Evolutionary conservation across 495 filamentous ascomycete genomes (phyloP).

Genomic region (Chaetomidium leptoderma): DNA sequence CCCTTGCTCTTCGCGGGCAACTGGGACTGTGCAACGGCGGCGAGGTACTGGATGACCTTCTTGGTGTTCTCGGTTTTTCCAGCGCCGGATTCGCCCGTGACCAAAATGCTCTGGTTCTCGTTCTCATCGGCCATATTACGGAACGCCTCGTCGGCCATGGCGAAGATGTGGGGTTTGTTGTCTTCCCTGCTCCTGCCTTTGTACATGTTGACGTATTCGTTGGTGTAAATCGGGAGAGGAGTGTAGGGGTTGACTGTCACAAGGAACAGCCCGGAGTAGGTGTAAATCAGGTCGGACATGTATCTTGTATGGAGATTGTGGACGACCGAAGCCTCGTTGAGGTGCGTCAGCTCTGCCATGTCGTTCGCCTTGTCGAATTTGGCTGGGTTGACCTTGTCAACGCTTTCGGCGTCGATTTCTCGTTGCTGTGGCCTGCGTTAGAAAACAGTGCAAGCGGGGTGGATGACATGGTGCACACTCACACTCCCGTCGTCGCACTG

Average conservation of each 20-base stretch:
- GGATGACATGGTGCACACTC: slow-evolving; percentile 33
- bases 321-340: slow-evolving; percentile 97
- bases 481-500: slow-evolving; percentile 94
- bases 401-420: slow-evolving; percentile 73
- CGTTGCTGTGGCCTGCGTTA: slow-evolving; percentile 62
- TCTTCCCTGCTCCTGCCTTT: slow-evolving; percentile 85
- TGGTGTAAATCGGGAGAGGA: slow-evolving; percentile 88
- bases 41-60: slow-evolving; percentile 98
- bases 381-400: slow-evolving; percentile 98
- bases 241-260: slow-evolving; percentile 98
- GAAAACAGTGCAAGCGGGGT: neutral
- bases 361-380: slow-evolving; percentile 99
- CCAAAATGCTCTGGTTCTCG: slow-evolving; percentile 93
- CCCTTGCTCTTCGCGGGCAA: slow-evolving; percentile 58
- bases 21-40: slow-evolving; percentile 84
- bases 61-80: slow-evolving; percentile 99
- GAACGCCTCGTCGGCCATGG: slow-evolving; percentile 97
- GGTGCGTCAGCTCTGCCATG: slow-evolving; percentile 96
- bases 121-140: slow-evolving; percentile 93
- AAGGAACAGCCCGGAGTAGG: slow-evolving; percentile 95
- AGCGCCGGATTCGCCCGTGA: slow-evolving; percentile 96
- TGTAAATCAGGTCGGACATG: slow-evolving; percentile 95
- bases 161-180: slow-evolving; percentile 95
- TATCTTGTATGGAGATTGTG: slow-evolving; percentile 94
- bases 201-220: slow-evolving; percentile 97